A percentile compares a stretch with the other conserved stretches of the same genome.
phyloP scores from a whole-genome alignment of 1,284 basidiomycete species.

The Erythrobasidium hasegawianum region DNA sequence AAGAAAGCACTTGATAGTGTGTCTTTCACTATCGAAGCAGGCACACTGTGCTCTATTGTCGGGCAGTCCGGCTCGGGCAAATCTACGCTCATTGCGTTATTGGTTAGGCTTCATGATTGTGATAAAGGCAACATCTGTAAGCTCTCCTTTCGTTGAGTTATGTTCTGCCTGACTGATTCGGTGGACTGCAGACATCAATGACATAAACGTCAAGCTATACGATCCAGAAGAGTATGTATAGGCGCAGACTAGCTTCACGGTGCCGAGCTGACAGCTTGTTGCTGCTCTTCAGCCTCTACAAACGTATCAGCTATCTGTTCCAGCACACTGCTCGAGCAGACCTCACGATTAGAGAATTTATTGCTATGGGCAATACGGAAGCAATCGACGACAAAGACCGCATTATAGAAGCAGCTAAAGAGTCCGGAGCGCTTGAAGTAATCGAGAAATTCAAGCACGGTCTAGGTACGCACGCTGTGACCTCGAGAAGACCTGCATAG shows the following conservation, averaged over 20 bases:
- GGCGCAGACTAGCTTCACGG: too few species aligned
- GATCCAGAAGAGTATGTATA: constrained; percentile 11
- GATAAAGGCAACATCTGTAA: constrained; percentile 24
- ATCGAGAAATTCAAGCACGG: constrained; percentile 19
- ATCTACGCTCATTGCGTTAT: constrained; percentile 16
- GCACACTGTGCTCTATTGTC: constrained; percentile 16
- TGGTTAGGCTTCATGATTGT: constrained; percentile 21
- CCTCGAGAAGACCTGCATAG: too few species aligned
- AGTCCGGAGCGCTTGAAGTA: constrained; percentile 11
- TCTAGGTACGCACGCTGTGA: neutral
- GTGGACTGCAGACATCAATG: constrained; percentile 19
- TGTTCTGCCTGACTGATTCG: too few species aligned
- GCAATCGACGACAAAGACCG: constrained; percentile 8
- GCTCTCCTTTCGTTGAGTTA: too few species aligned
- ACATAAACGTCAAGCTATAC: constrained; percentile 9
- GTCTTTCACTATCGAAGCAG: constrained; percentile 8
- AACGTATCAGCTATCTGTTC: neutral
- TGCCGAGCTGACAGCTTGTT: too few species aligned
- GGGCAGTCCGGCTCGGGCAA: constrained; percentile 24
- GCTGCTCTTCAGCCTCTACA: constrained; percentile 3
- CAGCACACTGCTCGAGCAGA: neutral
- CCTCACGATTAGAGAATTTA: constrained; percentile 15
- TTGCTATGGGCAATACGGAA: constrained; percentile 6
- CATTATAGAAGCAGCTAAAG: constrained; percentile 7
- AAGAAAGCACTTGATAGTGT: constrained; percentile 18